Evolutionary conservation across 768 basidiomycete species (phyloP).

Genomic region (Hebeloma cylindrosporum): DNA sequence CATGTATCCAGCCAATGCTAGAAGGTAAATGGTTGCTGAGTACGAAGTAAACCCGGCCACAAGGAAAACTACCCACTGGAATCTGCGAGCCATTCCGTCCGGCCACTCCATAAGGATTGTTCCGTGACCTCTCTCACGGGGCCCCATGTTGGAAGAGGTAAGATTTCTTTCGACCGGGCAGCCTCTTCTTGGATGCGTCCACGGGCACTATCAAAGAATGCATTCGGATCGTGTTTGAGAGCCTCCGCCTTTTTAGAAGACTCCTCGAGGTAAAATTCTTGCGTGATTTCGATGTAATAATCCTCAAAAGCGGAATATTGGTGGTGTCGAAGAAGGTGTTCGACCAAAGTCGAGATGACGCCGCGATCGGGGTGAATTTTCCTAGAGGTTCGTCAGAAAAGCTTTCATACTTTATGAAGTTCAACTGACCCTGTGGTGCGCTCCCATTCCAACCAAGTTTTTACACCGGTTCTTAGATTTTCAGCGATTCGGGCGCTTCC

Average conservation of each 20-base stretch:
- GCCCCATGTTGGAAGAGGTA: slow-evolving; percentile 50
- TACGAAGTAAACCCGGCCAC: background rate
- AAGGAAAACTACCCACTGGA: slow-evolving; percentile 24
- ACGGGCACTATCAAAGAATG: slow-evolving; percentile 53
- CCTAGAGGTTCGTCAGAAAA: slow-evolving; percentile 24
- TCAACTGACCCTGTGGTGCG: slow-evolving; percentile 40
- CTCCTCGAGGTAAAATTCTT: slow-evolving; percentile 54
- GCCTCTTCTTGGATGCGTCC: slow-evolving; percentile 55
- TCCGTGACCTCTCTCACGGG: slow-evolving; percentile 56
- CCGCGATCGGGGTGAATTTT: slow-evolving; percentile 37
- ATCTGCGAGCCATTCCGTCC: slow-evolving; percentile 39
- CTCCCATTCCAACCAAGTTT: slow-evolving; percentile 56
- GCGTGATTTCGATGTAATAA: slow-evolving; percentile 50
- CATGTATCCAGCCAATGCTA: slow-evolving; percentile 58
- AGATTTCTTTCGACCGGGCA: slow-evolving; percentile 48
- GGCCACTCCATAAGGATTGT: slow-evolving; percentile 44
- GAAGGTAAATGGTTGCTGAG: background rate
- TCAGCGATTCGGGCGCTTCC: slow-evolving; percentile 42
- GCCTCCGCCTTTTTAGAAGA: slow-evolving; percentile 38
- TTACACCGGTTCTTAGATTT: slow-evolving; percentile 44
- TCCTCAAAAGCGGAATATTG: slow-evolving; percentile 63
- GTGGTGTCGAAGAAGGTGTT: slow-evolving; percentile 54
- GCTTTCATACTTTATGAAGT: background rate
- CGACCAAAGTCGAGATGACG: slow-evolving; percentile 50
- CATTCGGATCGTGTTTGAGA: slow-evolving; percentile 43